Base-by-base conservation (phyloP, 169 alveolate species). In the Babesia gibsoni region DNA sequence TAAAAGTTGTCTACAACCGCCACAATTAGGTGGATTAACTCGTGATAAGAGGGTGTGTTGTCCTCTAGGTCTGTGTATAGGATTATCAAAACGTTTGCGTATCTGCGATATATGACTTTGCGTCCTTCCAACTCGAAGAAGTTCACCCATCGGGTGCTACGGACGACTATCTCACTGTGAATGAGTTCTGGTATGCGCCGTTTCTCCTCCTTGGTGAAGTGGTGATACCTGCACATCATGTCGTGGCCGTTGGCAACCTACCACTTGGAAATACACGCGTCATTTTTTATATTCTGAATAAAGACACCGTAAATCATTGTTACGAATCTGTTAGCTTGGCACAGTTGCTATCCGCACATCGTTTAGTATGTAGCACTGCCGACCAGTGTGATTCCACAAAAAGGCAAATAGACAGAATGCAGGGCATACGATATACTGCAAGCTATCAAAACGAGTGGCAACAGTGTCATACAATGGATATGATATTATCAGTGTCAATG, bases 21-120 rank as follows among this genome's bases (percentile, higher is more conserved):
- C 1, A 97, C 99, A n/a, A 97, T 84, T 65, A 95, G 94, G 82
- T 98, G 99, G 43, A 98, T 97, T 82, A 97, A 92, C 82, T 98
- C 99, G 46, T 95, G 92, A 50, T 94, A 88, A 14, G 99, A 96
- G 57, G 97, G 91, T 81, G 97, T 99, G 84, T 97, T 98, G 78
- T 91, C 90, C 35, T 83, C 91, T n/a, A 56, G 84, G 72, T 97
- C 99, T 36, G 95, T 89, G 52, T 54, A 49, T 4, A 69, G 27
- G 57, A 82, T 57, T 37, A 79, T 79, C 10, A 79, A 52, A 0
- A 79, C 39, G 12, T 78, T 78, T 6, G 75, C 73, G 48, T 79
- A 79, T 36, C 49, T 70, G 29, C 88, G 73, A 32, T 69, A 79
- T 4, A 79, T 78, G 27, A 79, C 67, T 33, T 79, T 79, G 42